phyloP scores from a whole-genome alignment of 2,329 filamentous ascomycete species.

The Pseudocercospora fuligena region DNA sequence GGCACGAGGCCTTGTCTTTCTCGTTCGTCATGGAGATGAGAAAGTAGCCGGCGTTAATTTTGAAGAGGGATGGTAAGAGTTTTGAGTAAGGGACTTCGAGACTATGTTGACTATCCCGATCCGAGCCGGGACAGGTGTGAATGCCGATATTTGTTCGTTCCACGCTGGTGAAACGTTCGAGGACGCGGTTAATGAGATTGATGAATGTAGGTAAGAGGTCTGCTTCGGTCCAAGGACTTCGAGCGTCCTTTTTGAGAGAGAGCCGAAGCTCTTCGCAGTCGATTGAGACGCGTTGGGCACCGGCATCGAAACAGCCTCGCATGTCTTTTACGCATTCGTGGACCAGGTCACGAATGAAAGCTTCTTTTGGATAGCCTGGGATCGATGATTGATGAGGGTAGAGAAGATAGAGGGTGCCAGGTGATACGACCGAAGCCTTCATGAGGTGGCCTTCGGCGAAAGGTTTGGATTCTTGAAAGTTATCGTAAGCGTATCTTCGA shows the following conservation, averaged over 20 bases:
- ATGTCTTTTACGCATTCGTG: conserved; percentile 9
- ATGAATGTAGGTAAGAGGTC: conserved; percentile 1
- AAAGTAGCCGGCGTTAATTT: conserved; percentile 14
- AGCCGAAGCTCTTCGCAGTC: background rate
- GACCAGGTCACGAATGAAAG: conserved; percentile 4
- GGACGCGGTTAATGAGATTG: conserved; percentile 9
- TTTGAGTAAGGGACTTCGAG: conserved; percentile 9
- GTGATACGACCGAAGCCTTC: conserved; percentile 9
- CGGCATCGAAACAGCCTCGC: conserved; percentile 8
- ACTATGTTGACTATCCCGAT: background rate
- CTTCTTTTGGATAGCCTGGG: conserved; percentile 6
- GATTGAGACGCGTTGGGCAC: conserved; percentile 3
- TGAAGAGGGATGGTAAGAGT: conserved; percentile 8
- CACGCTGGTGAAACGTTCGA: conserved; percentile 12
- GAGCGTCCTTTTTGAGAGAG: conserved; percentile 4
- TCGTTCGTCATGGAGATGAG: background rate
- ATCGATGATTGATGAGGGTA: conserved; percentile 7
- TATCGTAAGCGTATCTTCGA: conserved; percentile 13
- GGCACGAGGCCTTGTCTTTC: background rate
- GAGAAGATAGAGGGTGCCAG: conserved; percentile 9
- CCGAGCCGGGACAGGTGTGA: conserved; percentile 5
- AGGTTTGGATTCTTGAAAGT: conserved; percentile 5
- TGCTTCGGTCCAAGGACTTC: conserved; percentile 10
- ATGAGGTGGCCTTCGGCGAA: conserved; percentile 1
- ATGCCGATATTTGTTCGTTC: conserved; percentile 12